Evolutionary conservation across 2,329 filamentous ascomycete species (phyloP).

Genomic region (Ophiostoma sp.): DNA sequence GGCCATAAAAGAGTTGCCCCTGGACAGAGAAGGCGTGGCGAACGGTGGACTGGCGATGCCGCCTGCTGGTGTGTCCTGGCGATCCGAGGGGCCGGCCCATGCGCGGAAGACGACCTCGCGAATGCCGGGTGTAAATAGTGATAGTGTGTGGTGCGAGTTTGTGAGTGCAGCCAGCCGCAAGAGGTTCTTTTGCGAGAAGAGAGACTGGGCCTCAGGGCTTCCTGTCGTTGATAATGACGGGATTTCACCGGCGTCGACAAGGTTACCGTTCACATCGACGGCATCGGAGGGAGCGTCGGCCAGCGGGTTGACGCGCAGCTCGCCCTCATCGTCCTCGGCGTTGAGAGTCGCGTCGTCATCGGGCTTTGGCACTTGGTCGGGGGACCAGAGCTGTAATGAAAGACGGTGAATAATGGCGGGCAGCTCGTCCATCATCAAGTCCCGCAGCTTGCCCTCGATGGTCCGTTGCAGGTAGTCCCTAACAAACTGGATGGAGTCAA

Average conservation of each 20-base stretch:
- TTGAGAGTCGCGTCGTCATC: constrained; percentile 55
- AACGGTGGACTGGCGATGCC: constrained; percentile 43
- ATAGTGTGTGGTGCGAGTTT: constrained; percentile 84
- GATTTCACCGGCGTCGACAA: constrained; percentile 68
- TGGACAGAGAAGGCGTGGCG: constrained; percentile 51
- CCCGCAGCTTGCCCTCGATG: constrained; percentile 87
- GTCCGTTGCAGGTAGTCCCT: constrained; percentile 94
- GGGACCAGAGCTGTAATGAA: constrained; percentile 82
- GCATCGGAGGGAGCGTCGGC: constrained; percentile 75
- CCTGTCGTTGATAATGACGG: constrained; percentile 74
- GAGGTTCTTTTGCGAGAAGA: constrained; percentile 94
- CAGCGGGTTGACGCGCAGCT: constrained; percentile 70
- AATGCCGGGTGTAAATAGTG: constrained; percentile 87
- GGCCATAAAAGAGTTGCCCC: constrained; percentile 59
- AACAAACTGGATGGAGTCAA: constrained; percentile 97
- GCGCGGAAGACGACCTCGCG: constrained; percentile 85
- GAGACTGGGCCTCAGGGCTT: constrained; percentile 73
- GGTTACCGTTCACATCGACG: constrained; percentile 73
- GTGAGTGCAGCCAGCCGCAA: constrained; percentile 74
- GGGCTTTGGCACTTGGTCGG: constrained; percentile 65
- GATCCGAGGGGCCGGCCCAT: constrained; percentile 76
- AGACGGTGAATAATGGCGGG: constrained; percentile 93
- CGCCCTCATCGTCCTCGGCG: constrained; percentile 49
- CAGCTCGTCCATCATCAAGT: constrained; percentile 95
- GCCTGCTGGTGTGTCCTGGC: constrained; percentile 47